Evolutionary conservation across 1,139 yeast genomes (phyloP), one percentile per base, ranked within the genome.

Genomic region (Suzukiozyma palmioleophila): DNA sequence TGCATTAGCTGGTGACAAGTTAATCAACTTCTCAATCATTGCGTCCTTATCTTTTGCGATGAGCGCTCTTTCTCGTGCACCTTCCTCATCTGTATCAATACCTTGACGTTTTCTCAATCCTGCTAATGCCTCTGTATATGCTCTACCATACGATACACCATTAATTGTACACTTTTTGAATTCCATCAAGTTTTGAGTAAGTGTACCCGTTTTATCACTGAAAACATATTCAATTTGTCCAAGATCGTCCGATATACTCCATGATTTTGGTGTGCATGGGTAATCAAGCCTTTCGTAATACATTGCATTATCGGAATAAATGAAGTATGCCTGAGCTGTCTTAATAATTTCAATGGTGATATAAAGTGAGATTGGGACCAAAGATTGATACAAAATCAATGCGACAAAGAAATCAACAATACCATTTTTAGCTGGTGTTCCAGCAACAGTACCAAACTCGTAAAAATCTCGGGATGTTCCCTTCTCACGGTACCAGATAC

Each of bases 171-270:
- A 76, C 50, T 77, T 76, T 43, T 74, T 75, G 56, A 76, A 77
- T 51, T 77, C 82, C 83, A 77, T 77, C 36, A 77, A 62, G 49
- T 77, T 77, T 52, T 77, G 82, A 3, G 83, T 77, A 43, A 77
- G 62, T 0, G 83, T 77, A 28, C 83, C 83, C 0, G 83, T 77
- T 47, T 77, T 77, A 56, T 77, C 83, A 62, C 81, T 74, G 54
- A 77, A 77, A 36, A 77, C 68, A 50, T 77, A 77, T 52, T 77
- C 82, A 43, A 77, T 76, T 54, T 77, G 84, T n/a, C 84, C 84
- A 49, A 77, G 64, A 54, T 77, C 84, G 58, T 77, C 84, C 11
- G 81, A 75, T 37, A 77, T 77, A 40, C 74, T 72, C 84, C 84
- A 77, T 1, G 81, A 69, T 49, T 77, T 76, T 1, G 83, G 83